Base-by-base conservation (phyloP, 1,284 basidiomycete species). In the Amylostereum areolatum region DNA sequence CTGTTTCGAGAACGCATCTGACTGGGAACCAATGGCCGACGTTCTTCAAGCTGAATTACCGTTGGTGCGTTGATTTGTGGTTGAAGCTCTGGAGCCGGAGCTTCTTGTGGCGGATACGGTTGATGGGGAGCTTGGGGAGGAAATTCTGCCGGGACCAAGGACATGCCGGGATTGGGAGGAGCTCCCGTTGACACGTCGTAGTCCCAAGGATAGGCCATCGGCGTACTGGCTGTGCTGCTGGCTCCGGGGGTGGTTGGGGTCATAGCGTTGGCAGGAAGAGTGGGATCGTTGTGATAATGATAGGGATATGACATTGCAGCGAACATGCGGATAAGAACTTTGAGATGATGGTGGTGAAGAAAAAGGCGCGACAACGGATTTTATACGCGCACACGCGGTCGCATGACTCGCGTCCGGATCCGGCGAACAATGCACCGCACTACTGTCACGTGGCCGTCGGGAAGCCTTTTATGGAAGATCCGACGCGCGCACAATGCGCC, bases 221-320 rank as follows among this genome's bases (percentile, higher is more conserved):
- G 54, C 11, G 55, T 55, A 33, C 47, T 56, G 35, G 51, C 32
- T 32, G 43, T 54, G 53, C 51, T 54, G 46, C 47, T 46, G 31
- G 41, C 53, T 29, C 52, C 47, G 7, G 53, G 55, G 9, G 54
- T 56, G 0, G 47, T 53, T 40, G 55, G 54, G 1, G 55, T 50
- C 47, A 54, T 49, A 44, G 47, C 8, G 27, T 31, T 50, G 52
- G 56, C 45, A 42, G 35, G 44, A 49, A 45, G 49, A 24, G n/a
- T 34, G 25, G 46, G 34, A n/a, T 49, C 47, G 53, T 36, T 49
- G n/a, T n/a, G n/a, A 46, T 56, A 56, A 9, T 37, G 50, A 34
- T 56, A 52, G 45, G 36, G 47, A 52, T 55, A 56, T 55, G 54
- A 48, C 55, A 56, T 56, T 55, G 48, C 52, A 34, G 48, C 25